Conservation (phyloP, 139 green algal genomes). For the Diplosphaera chodatii region DNA sequence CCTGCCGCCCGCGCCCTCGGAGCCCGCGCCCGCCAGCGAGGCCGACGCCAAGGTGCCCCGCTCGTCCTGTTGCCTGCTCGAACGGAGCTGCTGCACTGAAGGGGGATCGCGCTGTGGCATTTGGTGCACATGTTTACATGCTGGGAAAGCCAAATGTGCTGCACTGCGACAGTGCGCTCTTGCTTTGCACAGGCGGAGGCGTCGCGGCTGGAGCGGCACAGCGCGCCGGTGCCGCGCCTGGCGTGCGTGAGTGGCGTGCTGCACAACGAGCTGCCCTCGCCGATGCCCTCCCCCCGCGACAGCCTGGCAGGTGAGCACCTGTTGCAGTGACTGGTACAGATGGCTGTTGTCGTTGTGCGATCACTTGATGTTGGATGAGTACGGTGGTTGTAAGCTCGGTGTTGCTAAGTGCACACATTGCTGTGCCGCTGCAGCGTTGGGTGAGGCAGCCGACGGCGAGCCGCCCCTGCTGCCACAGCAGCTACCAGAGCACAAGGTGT, state of each 20-base stretch:
- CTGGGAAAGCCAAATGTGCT: too few relatives aligned
- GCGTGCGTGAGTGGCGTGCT: not conserved
- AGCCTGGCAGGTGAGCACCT: not conserved
- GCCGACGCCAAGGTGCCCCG: not conserved
- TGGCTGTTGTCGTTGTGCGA: too few relatives aligned
- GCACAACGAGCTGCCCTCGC: constrained; percentile 1
- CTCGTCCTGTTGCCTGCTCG: too few relatives aligned
- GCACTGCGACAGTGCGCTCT: too few relatives aligned
- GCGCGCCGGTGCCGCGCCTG: not conserved
- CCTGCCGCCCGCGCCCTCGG: not conserved
- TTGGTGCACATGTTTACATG: too few relatives aligned
- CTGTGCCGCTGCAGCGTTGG: not conserved
- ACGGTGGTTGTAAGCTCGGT: too few relatives aligned
- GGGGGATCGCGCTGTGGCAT: too few relatives aligned
- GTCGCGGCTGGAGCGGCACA: not conserved
- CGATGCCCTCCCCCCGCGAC: not conserved
- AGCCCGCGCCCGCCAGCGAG: not conserved
- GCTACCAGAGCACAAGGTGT: constrained; percentile 24
- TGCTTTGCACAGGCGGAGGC: constrained; percentile 12
- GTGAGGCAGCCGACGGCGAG: not conserved
- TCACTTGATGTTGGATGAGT: too few relatives aligned
- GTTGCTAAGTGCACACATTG: not conserved
- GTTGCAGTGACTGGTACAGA: too few relatives aligned
- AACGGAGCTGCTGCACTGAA: too few relatives aligned
- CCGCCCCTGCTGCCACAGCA: constrained; percentile 33